Conservation (phyloP, 2,329 filamentous ascomycete genomes). For the Botrytis tulipae region DNA sequence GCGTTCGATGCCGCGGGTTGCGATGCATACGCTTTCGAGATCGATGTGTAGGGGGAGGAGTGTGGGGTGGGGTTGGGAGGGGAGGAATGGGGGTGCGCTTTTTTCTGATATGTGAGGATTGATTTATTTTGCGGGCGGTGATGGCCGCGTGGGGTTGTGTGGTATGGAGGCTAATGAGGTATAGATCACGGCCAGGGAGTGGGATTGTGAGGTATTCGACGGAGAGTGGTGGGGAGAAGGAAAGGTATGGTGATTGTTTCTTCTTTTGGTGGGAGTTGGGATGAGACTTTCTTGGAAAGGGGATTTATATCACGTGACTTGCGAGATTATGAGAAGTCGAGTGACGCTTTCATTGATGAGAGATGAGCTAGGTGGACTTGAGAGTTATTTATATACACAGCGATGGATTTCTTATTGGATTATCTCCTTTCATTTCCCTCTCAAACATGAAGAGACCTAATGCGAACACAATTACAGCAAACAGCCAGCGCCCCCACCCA, state of each 20-base stretch:
- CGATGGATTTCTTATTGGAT: neutral
- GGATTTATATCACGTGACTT: neutral
- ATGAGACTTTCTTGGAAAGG: neutral
- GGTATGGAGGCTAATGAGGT: neutral
- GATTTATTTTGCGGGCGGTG: neutral
- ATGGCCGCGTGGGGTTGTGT: neutral
- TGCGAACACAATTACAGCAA: neutral
- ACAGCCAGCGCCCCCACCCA: neutral
- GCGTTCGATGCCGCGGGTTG: neutral
- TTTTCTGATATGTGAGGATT: slow-evolving; percentile 3
- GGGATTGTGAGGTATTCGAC: neutral
- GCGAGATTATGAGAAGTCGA: neutral
- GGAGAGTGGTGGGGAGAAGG: neutral
- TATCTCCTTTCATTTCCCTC: neutral
- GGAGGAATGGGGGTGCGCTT: neutral
- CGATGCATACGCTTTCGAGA: neutral
- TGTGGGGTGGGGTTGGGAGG: neutral
- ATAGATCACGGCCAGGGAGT: neutral
- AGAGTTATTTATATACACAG: neutral
- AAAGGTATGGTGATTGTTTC: neutral
- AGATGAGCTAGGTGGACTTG: neutral
- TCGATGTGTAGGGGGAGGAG: neutral
- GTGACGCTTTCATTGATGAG: neutral
- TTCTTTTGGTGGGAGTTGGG: neutral
- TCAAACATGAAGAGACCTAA: neutral